phyloP scores from a whole-genome alignment of 2,329 filamentous ascomycete genomes.

The Alternaria viburni region DNA sequence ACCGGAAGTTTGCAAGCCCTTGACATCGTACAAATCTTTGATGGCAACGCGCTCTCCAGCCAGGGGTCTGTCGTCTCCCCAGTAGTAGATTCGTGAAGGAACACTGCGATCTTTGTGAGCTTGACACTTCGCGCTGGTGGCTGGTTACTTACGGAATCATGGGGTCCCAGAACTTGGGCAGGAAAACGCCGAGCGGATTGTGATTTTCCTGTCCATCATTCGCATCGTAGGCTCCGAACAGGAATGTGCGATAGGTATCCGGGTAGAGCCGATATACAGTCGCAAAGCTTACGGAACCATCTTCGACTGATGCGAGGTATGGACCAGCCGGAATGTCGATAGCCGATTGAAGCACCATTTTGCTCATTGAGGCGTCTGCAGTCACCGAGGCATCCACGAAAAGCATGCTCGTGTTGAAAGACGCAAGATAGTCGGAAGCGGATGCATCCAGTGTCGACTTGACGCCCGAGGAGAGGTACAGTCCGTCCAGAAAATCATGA shows the following conservation, averaged over 20 bases:
- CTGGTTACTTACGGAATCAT: constrained; percentile 34
- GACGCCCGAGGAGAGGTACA: constrained; percentile 38
- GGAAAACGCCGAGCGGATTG: constrained; percentile 29
- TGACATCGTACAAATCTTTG: constrained; percentile 37
- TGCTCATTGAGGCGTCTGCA: neutral
- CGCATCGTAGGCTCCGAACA: constrained; percentile 39
- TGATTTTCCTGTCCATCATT: constrained; percentile 31
- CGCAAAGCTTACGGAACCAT: constrained; percentile 23
- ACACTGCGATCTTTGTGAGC: constrained; percentile 22
- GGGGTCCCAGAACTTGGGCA: constrained; percentile 36
- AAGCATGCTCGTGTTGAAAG: constrained; percentile 23
- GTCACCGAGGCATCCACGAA: constrained; percentile 20
- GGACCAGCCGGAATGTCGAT: constrained; percentile 34
- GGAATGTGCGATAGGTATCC: constrained; percentile 38
- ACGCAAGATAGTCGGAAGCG: constrained; percentile 23
- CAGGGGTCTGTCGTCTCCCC: constrained; percentile 38
- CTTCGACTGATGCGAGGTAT: constrained; percentile 28
- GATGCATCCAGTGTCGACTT: constrained; percentile 27
- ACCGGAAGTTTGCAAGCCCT: constrained; percentile 31
- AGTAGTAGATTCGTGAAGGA: constrained; percentile 50
- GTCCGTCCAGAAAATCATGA: constrained; percentile 43
- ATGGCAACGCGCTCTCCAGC: constrained; percentile 37
- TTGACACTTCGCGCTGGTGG: neutral
- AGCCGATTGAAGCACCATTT: constrained; percentile 1
- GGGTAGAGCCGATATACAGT: constrained; percentile 39